Evolutionary conservation across 192 early-diverging fungal genomes (phyloP), one percentile per base, ranked within the genome.

Genomic region (Coemansia sp.): DNA sequence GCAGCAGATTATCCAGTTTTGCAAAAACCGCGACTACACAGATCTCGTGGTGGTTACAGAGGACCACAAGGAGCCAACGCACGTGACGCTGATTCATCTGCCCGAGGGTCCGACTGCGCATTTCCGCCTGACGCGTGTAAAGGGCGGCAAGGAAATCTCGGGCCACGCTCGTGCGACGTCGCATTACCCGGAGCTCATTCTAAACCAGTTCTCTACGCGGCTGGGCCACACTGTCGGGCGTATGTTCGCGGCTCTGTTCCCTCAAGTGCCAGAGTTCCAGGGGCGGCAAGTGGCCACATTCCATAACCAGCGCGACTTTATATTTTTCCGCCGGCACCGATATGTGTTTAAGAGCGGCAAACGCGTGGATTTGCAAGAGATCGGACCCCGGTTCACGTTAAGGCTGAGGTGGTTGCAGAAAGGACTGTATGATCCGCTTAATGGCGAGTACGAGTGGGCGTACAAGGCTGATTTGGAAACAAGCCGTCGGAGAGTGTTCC

Each of bases 281-380:
- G 95, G 94, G 8, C 80, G 97, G 49, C 95, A 98, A 70, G 95
- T 88, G 24, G 90, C 86, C 8, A 99, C 97, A 3, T 91, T 99
- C 71, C 97, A 99, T 70, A 99, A 99, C 77, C 97, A 99, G 81
- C 92, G 97, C 47, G 97, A 99, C 74, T 99, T 96, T 67, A 98
- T 99, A 62, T 99, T 99, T 72, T 96, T 99, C 69, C 83, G 97
- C 66, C 86, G 96, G 38, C 97, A 99, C 72, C 86, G 94, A 83
- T 99, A 99, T 71, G 87, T 95, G 56, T 98, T 99, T 71, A 86
- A 81, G 58, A 86, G 85, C 69, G 84, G 85, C 24, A 88, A 87
- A 73, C 87, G 82, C 64, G 94, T 82, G 24, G 92, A 95, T 53
- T 68, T 99, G 65, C 95, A 98, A 72, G 97, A 99, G 75, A 74